phyloP scores from a whole-genome alignment of 2,329 filamentous ascomycete genomes.

The Escovopsis sp. region DNA sequence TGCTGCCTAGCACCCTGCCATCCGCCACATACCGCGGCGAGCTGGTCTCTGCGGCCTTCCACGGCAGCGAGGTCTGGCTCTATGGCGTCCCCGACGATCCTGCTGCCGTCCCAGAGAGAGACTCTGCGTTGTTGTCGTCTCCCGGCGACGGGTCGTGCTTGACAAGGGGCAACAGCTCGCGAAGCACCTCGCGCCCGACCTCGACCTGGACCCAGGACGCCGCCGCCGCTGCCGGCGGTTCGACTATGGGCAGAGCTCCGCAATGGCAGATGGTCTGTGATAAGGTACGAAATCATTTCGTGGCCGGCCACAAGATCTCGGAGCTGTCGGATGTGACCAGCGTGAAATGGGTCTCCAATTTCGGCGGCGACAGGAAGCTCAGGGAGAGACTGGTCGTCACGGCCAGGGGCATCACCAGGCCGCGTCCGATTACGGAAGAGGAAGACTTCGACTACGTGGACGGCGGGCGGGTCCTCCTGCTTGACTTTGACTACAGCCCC shows the following conservation, averaged over 20 bases:
- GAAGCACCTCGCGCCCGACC: slow-evolving; percentile 15
- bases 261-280: slow-evolving; percentile 58
- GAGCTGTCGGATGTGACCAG: slow-evolving; percentile 51
- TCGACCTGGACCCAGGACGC: slow-evolving; percentile 16
- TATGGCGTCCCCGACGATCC: slow-evolving; percentile 65
- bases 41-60: slow-evolving; percentile 58
- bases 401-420: slow-evolving; percentile 50
- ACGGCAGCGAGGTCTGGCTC: slow-evolving; percentile 58
- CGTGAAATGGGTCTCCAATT: slow-evolving; percentile 55
- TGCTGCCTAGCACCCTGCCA: slow-evolving; percentile 53
- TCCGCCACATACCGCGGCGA: slow-evolving; percentile 55
- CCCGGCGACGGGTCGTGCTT: no score
- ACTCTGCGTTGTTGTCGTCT: no score
- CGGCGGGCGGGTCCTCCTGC: slow-evolving; percentile 54
- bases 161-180: slow-evolving; percentile 16
- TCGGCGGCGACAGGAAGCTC: slow-evolving; percentile 28
- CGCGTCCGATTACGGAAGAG: slow-evolving; percentile 45
- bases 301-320: slow-evolving; percentile 49
- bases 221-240: slow-evolving; percentile 14
- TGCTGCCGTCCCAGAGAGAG: slow-evolving; percentile 40
- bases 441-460: slow-evolving; percentile 59
- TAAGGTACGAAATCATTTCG: slow-evolving; percentile 52
- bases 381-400: slow-evolving; percentile 51
- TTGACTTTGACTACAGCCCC: slow-evolving; percentile 56
- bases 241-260: slow-evolving; percentile 28